Evolutionary conservation across 2,329 filamentous ascomycete species (phyloP).

Genomic region (Zymoseptoria ardabiliae): DNA sequence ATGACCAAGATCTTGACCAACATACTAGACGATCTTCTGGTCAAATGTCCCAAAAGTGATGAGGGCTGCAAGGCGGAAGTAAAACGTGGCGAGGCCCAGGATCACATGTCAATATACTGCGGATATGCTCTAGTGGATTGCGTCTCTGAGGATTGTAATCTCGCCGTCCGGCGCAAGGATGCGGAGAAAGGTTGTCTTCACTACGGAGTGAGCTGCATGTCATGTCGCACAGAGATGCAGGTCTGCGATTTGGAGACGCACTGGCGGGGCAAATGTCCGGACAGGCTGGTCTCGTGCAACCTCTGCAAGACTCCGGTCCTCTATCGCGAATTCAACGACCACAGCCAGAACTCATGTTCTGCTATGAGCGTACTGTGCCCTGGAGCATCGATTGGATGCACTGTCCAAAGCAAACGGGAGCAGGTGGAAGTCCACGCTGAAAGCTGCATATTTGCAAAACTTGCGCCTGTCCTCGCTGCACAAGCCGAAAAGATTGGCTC

Average conservation of each 20-base stretch:
- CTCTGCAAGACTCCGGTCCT: constrained; percentile 37
- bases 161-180: constrained; percentile 50
- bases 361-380: constrained; percentile 38
- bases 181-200: constrained; percentile 49
- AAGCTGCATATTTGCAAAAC: constrained; percentile 39
- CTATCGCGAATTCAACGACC: constrained; percentile 35
- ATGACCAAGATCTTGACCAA: constrained; percentile 49
- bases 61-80: constrained; percentile 49
- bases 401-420: constrained; percentile 32
- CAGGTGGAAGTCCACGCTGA: constrained; percentile 35
- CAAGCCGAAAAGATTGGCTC: constrained; percentile 39
- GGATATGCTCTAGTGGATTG: constrained; percentile 49
- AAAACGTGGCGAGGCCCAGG: constrained; percentile 50
- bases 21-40: constrained; percentile 55
- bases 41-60: constrained; percentile 50
- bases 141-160: constrained; percentile 42
- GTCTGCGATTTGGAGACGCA: constrained; percentile 45
- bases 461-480: constrained; percentile 38
- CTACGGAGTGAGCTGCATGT: constrained; percentile 44
- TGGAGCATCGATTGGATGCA: constrained; percentile 39
- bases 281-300: constrained; percentile 39
- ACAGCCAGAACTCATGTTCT: constrained; percentile 37
- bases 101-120: constrained; percentile 56
- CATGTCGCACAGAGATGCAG: constrained; percentile 47
- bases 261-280: constrained; percentile 40